phyloP scores from a whole-genome alignment of 106 monocot species.

The Dendrobium officinale region DNA sequence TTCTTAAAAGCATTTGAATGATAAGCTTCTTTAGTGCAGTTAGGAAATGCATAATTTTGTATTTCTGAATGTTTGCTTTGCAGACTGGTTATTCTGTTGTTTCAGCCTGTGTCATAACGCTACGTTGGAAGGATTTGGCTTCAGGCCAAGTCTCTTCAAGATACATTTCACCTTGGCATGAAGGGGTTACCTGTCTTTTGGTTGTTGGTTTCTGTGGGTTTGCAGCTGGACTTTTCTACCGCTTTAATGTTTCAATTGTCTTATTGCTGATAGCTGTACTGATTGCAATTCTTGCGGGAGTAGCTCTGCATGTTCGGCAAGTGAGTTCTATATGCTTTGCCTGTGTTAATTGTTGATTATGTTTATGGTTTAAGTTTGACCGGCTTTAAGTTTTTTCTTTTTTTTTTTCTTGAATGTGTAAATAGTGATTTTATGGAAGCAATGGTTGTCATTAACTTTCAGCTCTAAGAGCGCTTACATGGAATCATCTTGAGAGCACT shows the following conservation, averaged over 20 bases:
- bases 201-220: conserved; percentile 70
- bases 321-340: conserved; percentile 31
- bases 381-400: not conserved
- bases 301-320: conserved; percentile 79
- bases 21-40: not conserved
- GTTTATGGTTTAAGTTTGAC: not conserved
- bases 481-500: not conserved
- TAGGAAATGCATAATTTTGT: not conserved
- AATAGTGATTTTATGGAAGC: not conserved
- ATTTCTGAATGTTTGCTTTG: conserved; percentile 7
- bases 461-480: not conserved
- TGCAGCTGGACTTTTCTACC: conserved; percentile 67
- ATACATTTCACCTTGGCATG: conserved; percentile 42
- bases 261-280: conserved; percentile 26
- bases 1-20: not conserved
- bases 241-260: conserved; percentile 45
- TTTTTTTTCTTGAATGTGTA: not conserved
- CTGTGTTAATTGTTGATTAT: not conserved
- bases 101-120: conserved; percentile 80
- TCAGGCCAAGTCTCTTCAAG: conserved; percentile 23
- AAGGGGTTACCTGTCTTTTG: conserved; percentile 66
- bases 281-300: conserved; percentile 52
- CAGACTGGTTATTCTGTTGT: conserved; percentile 99
- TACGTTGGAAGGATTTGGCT: conserved; percentile 72
- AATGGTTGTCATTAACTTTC: not conserved